Conservation (phyloP, 495 filamentous ascomycete species). For the Tricharina praecox region DNA sequence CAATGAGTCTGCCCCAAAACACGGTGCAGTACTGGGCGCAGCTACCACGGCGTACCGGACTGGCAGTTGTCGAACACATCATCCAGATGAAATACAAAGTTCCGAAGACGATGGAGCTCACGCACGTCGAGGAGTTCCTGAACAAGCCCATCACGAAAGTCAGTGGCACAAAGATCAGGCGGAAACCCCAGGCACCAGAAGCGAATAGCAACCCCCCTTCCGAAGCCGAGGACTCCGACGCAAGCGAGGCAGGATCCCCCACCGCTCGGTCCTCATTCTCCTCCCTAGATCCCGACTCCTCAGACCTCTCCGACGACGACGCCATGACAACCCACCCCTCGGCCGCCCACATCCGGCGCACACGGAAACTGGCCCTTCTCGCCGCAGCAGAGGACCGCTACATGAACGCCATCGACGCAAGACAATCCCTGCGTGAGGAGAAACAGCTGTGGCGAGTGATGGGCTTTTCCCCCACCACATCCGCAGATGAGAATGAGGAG, state of each 20-base stretch:
- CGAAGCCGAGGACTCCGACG: background rate
- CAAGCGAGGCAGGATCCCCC: too few species aligned
- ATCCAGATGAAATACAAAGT: slow-evolving; percentile 11
- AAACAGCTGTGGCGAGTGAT: slow-evolving; percentile 15
- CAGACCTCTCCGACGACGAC: background rate
- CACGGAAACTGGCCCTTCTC: background rate
- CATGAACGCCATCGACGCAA: slow-evolving; percentile 12
- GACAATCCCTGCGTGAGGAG: slow-evolving; percentile 11
- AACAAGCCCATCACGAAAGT: background rate
- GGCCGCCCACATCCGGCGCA: background rate
- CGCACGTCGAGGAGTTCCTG: slow-evolving; percentile 12
- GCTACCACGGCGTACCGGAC: slow-evolving; percentile 11
- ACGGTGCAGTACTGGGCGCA: slow-evolving; percentile 37
- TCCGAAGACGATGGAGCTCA: slow-evolving; percentile 8
- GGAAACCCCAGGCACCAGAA: background rate
- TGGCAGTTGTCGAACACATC: slow-evolving; percentile 11
- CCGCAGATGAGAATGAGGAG: background rate
- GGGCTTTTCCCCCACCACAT: slow-evolving; percentile 3
- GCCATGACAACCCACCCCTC: background rate
- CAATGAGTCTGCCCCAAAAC: slow-evolving; percentile 34
- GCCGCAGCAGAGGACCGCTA: slow-evolving; percentile 10
- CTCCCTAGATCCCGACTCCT: too few species aligned
- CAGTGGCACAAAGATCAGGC: background rate
- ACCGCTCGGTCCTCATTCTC: too few species aligned
- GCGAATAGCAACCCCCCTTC: slow-evolving; percentile 1